These are phyloP conservation scores for Epichloe aotearoae DNA, from an alignment of 2,329 filamentous ascomycete species.

Conservation along the genomic window DNA sequence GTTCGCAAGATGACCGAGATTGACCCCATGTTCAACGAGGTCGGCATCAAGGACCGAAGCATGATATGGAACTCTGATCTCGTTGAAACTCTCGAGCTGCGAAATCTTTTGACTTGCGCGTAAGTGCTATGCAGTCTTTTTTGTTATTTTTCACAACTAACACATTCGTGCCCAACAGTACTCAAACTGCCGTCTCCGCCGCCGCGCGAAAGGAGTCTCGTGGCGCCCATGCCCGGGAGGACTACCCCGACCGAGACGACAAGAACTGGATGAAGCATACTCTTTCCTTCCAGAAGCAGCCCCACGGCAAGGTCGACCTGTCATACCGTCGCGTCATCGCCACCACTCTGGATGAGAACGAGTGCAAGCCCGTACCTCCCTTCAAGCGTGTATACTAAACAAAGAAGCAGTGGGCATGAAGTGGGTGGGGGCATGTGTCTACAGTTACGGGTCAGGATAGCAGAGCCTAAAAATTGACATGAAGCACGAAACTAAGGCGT, in stretches of 20 bases:
- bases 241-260: constrained; percentile 91
- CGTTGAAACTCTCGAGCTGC: constrained; percentile 87
- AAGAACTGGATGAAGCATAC: constrained; percentile 99
- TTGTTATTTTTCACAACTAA: not conserved
- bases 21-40: constrained; percentile 64
- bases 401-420: not conserved
- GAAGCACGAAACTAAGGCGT: not conserved
- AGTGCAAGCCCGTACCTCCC: constrained; percentile 92
- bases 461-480: not conserved
- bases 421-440: not conserved
- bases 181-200: constrained; percentile 83
- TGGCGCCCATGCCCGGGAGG: constrained; percentile 93
- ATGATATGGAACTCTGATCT: constrained; percentile 99
- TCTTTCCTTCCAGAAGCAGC: constrained; percentile 85
- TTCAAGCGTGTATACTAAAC: constrained; percentile 86
- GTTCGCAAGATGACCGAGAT: constrained; percentile 77
- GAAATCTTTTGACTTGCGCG: constrained; percentile 94
- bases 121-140: constrained; percentile 35
- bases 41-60: constrained; percentile 94
- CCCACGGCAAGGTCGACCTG: constrained; percentile 77
- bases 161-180: constrained; percentile 28
- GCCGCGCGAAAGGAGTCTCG: constrained; percentile 94
- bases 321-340: constrained; percentile 73
- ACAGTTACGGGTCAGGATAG: not conserved
- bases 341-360: constrained; percentile 80